These are phyloP conservation scores for Leucaena leucocephala DNA, from an alignment of 306 rosid species.

Conservation along the genomic window DNA sequence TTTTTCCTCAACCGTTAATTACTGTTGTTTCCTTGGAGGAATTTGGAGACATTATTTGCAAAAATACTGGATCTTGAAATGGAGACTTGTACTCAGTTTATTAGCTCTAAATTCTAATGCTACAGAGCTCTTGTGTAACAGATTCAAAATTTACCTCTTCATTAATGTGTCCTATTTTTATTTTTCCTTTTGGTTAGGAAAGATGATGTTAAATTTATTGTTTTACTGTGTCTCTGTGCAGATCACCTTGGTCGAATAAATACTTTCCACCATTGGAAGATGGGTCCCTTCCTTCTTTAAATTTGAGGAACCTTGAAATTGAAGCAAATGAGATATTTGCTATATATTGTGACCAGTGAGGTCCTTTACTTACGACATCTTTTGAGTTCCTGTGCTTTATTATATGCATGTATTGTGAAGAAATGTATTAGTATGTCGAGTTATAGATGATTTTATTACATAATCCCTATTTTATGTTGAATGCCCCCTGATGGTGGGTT, in stretches of 20 bases:
- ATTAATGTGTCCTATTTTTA: neutral
- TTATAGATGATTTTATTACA: neutral
- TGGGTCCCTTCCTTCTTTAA: constrained; percentile 76
- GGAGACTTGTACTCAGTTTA: neutral
- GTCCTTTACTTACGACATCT: constrained; percentile 89
- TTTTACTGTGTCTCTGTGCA: constrained; percentile 41
- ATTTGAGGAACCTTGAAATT: constrained; percentile 86
- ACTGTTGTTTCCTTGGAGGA: neutral
- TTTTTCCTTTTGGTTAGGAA: neutral
- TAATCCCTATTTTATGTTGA: constrained; percentile 6
- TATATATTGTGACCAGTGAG: constrained; percentile 99
- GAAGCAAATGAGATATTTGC: constrained; percentile 95
- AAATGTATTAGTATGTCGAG: constrained; percentile 22
- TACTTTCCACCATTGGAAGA: constrained; percentile 88
- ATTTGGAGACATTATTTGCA: constrained; percentile 8
- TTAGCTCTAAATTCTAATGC: neutral
- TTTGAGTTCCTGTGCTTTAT: constrained; percentile 30
- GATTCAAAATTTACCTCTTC: constrained; percentile 22
- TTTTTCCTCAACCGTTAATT: constrained; percentile 21
- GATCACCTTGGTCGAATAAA: constrained; percentile 97
- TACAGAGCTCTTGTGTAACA: neutral
- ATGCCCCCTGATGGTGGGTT: constrained; percentile 13
- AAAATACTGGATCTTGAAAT: constrained; percentile 19
- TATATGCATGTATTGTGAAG: constrained; percentile 16
- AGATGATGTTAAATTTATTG: neutral